Evolutionary conservation across 2,329 filamentous ascomycete genomes (phyloP).

Genomic region (Rhynchosporium graminicola): DNA sequence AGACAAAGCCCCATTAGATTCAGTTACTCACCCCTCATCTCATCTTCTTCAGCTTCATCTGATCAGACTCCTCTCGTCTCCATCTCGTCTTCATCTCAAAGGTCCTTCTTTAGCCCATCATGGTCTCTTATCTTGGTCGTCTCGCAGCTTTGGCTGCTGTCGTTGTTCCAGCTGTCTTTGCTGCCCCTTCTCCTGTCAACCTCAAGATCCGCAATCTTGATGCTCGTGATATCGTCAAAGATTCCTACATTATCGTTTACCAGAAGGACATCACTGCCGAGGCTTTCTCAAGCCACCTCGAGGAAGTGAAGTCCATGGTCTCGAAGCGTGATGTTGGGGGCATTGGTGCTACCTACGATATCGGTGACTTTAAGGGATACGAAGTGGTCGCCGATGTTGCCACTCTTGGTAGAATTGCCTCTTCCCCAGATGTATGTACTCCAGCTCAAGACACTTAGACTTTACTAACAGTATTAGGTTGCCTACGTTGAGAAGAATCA

Average conservation of each 20-base stretch:
- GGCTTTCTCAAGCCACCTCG: slow-evolving; percentile 52
- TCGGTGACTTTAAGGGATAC: slow-evolving; percentile 35
- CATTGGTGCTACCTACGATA: slow-evolving; percentile 36
- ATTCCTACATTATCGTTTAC: slow-evolving; percentile 64
- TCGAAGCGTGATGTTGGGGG: slow-evolving; percentile 56
- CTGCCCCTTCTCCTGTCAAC: slow-evolving; percentile 31
- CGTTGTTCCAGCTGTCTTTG: slow-evolving; percentile 33
- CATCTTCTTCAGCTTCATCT: slow-evolving; percentile 13
- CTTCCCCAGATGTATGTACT: slow-evolving; percentile 34
- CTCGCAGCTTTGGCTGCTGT: slow-evolving; percentile 37
- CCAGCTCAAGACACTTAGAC: background rate
- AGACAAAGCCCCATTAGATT: background rate
- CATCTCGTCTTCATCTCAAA: slow-evolving; percentile 16
- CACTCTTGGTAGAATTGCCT: slow-evolving; percentile 36
- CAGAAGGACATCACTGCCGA: slow-evolving; percentile 53
- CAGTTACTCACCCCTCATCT: slow-evolving; percentile 18
- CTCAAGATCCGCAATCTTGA: slow-evolving; percentile 48
- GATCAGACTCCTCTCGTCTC: slow-evolving; percentile 11
- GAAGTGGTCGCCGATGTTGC: slow-evolving; percentile 33
- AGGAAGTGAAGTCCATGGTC: slow-evolving; percentile 50
- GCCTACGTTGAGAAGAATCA: slow-evolving; percentile 38
- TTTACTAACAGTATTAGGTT: slow-evolving; percentile 25
- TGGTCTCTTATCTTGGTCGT: slow-evolving; percentile 35
- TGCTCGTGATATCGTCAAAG: slow-evolving; percentile 44
- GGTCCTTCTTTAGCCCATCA: slow-evolving; percentile 21